Conservation (phyloP, 2,329 filamentous ascomycete genomes). For the Pestalotiopsis sp. region DNA sequence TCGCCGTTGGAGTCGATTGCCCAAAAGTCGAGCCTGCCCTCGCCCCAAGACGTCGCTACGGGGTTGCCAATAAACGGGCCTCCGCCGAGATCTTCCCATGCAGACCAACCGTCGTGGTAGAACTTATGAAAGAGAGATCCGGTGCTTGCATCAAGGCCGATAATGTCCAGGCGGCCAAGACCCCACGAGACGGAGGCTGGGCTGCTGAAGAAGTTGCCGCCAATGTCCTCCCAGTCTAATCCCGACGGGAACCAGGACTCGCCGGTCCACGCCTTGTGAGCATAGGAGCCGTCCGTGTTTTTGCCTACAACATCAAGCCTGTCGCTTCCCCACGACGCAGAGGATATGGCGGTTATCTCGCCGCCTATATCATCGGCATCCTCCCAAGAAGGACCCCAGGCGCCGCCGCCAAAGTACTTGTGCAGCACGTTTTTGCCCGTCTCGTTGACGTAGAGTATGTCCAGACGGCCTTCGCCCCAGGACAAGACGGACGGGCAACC, state of each 20-base stretch:
- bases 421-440: constrained; percentile 18
- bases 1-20: constrained; percentile 15
- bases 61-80: constrained; percentile 21
- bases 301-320: constrained; percentile 22
- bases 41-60: constrained; percentile 19
- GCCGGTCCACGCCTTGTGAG: constrained; percentile 26
- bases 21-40: constrained; percentile 23
- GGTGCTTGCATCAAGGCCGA: constrained; percentile 16
- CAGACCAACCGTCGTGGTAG: constrained; percentile 19
- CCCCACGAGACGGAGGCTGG: constrained; percentile 21
- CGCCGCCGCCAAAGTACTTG: constrained; percentile 22
- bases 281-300: constrained; percentile 16
- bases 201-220: constrained; percentile 17
- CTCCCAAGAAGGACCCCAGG: constrained; percentile 24
- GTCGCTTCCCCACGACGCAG: constrained; percentile 16
- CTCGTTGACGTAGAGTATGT: constrained; percentile 19
- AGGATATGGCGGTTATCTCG: constrained; percentile 6
- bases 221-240: constrained; percentile 20
- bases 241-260: constrained; percentile 6
- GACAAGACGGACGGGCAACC: constrained; percentile 20
- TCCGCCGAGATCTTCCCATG: constrained; percentile 23
- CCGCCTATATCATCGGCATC: constrained; percentile 18
- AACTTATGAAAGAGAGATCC: constrained; percentile 20
- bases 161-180: constrained; percentile 18
- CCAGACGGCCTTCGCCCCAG: constrained; percentile 21